phyloP scores from a whole-genome alignment of 345 rosid species.

The Aquilaria sinensis region DNA sequence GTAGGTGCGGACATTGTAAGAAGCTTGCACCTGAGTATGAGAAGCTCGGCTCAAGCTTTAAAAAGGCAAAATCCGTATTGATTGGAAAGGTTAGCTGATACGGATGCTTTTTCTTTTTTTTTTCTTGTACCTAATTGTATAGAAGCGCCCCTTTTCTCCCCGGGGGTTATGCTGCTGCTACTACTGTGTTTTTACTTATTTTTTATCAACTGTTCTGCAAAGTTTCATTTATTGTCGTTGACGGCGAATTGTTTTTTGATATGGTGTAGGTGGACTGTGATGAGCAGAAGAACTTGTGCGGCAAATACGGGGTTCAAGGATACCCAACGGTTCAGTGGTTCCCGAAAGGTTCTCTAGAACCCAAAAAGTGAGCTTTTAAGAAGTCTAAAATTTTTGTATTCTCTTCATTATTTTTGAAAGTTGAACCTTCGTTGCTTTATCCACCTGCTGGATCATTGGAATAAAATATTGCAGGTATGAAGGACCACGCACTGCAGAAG shows the following conservation, averaged over 20 bases:
- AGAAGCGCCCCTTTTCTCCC: neutral
- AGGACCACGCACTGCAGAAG: constrained; percentile 82
- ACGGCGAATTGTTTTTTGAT: constrained; percentile 8
- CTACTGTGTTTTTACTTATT: neutral
- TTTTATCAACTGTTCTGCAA: neutral
- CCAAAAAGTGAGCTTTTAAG: constrained; percentile 61
- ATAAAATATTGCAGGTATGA: constrained; percentile 49
- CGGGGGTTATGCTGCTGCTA: neutral
- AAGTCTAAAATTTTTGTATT: neutral
- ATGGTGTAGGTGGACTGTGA: constrained; percentile 90
- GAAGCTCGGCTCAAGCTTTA: constrained; percentile 87
- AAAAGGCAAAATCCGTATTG: constrained; percentile 77
- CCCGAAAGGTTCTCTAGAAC: constrained; percentile 90
- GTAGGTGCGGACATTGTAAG: constrained; percentile 99
- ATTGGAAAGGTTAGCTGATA: constrained; percentile 74
- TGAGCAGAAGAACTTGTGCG: constrained; percentile 82
- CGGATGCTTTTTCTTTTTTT: neutral
- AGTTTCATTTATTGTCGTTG: neutral
- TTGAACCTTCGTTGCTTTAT: neutral
- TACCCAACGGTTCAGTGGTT: constrained; percentile 98
- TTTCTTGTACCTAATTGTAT: neutral
- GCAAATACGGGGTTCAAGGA: constrained; percentile 89
- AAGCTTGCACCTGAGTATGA: constrained; percentile 98
- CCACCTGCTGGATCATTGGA: constrained; percentile 1
- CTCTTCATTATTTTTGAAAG: neutral